A percentile compares a stretch with the other conserved stretches of the same genome.
Conservation (phyloP, 768 basidiomycete species). For the Candolleomyces efflorescens region DNA sequence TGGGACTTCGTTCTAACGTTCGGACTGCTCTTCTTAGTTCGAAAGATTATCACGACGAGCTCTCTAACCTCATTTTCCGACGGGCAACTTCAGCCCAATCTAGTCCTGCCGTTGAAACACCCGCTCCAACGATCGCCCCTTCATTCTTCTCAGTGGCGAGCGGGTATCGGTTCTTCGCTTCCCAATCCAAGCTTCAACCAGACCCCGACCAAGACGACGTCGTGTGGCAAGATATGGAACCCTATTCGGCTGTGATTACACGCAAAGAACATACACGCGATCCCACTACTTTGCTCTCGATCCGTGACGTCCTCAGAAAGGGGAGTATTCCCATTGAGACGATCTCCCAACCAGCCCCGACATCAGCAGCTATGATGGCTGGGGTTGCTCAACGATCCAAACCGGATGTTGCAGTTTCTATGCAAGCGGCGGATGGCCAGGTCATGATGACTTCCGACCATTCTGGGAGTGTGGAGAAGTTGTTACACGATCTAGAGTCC, state of each 20-base stretch:
- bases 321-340: conserved; percentile 36
- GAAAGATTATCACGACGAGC: conserved; percentile 50
- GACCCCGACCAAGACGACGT: conserved; percentile 60
- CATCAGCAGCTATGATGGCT: conserved; percentile 6
- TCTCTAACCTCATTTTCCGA: conserved; percentile 35
- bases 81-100: conserved; percentile 11
- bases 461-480: conserved; percentile 36
- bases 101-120: conserved; percentile 16
- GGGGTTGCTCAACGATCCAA: conserved; percentile 37
- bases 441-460: conserved; percentile 31
- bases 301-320: conserved; percentile 60
- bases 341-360: neutral
- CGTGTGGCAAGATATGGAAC: conserved; percentile 58
- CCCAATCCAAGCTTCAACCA: conserved; percentile 34
- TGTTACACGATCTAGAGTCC: conserved; percentile 28
- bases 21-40: conserved; percentile 35
- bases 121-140: conserved; percentile 27
- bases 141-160: conserved; percentile 47
- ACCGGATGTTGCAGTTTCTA: conserved; percentile 53
- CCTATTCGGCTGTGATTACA: conserved; percentile 54
- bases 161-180: conserved; percentile 47
- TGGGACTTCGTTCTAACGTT: conserved; percentile 6
- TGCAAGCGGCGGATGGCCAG: conserved; percentile 46
- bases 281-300: conserved; percentile 48
- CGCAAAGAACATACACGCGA: conserved; percentile 65